Conservation (phyloP, 1,284 basidiomycete species). For the Meripilus lineatus region DNA sequence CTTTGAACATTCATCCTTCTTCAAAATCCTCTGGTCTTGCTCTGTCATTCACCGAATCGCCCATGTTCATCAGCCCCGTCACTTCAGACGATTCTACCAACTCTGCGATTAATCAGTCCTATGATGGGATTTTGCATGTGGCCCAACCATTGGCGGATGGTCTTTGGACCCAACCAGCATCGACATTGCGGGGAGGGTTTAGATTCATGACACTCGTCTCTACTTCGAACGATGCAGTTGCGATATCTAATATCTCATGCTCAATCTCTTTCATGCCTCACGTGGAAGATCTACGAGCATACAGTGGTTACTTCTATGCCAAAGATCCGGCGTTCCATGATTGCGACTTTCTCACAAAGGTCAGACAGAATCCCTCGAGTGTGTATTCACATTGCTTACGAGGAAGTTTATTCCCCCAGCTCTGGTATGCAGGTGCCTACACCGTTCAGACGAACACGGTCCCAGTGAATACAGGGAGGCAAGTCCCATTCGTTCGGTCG, state of each 20-base stretch:
- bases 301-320: constrained; percentile 53
- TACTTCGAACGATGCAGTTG: constrained; percentile 29
- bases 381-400: constrained; percentile 2
- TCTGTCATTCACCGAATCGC: constrained; percentile 46
- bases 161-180: constrained; percentile 45
- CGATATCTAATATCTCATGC: constrained; percentile 48
- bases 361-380: constrained; percentile 14
- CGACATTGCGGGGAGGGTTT: constrained; percentile 46
- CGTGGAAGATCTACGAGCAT: constrained; percentile 43
- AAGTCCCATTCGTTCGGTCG: constrained; percentile 39
- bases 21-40: constrained; percentile 32
- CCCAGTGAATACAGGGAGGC: constrained; percentile 46
- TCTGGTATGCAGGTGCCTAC: constrained; percentile 61
- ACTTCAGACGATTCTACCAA: constrained; percentile 40
- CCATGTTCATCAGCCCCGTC: constrained; percentile 39
- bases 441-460: constrained; percentile 59
- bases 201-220: constrained; percentile 51
- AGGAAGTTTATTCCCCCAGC: constrained; percentile 19
- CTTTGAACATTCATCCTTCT: constrained; percentile 31
- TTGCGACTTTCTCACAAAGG: constrained; percentile 47
- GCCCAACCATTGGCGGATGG: constrained; percentile 33
- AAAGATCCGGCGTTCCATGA: constrained; percentile 43
- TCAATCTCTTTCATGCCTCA: constrained; percentile 55
- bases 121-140: constrained; percentile 43
- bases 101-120: constrained; percentile 30